These are phyloP conservation scores for Royoungia palumana DNA, from an alignment of 768 basidiomycete genomes.

Conservation along the genomic window DNA sequence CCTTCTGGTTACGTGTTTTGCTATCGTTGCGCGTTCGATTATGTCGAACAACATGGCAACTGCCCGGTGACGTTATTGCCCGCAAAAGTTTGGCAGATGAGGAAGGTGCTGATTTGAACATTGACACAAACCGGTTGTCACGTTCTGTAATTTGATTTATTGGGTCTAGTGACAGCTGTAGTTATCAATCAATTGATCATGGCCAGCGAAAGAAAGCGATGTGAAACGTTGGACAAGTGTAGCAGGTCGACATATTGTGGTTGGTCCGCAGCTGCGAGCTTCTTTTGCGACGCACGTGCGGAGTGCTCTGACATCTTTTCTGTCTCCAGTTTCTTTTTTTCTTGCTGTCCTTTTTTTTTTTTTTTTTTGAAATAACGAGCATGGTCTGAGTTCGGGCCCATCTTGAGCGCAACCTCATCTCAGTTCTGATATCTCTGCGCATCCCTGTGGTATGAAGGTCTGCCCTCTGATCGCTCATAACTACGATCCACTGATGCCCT, in stretches of 20 bases:
- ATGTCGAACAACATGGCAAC: slow-evolving; percentile 69
- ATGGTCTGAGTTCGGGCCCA: slow-evolving; percentile 27
- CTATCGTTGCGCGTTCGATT: slow-evolving; percentile 85
- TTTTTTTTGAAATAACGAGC: slow-evolving; percentile 18
- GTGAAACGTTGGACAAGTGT: too few relatives aligned
- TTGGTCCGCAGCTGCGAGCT: too few relatives aligned
- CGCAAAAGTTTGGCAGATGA: slow-evolving; percentile 73
- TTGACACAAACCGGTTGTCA: not conserved
- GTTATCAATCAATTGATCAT: not conserved
- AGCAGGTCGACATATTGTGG: too few relatives aligned
- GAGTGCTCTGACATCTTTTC: not conserved
- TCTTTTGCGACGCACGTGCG: slow-evolving; percentile 28
- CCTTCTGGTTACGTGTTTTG: slow-evolving; percentile 96
- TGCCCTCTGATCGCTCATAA: not conserved
- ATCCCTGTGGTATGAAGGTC: slow-evolving; percentile 32
- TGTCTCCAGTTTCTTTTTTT: slow-evolving; percentile 14
- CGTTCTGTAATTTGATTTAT: slow-evolving; percentile 8
- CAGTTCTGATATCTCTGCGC: slow-evolving; percentile 4
- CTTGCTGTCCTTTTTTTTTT: not conserved
- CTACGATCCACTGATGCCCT: not conserved
- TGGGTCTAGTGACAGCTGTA: not conserved
- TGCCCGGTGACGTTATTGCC: slow-evolving; percentile 88
- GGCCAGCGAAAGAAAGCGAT: not conserved
- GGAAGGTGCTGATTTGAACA: slow-evolving; percentile 76
- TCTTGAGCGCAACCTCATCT: slow-evolving; percentile 9